Percentiles rank a stretch among this genome's conserved stretches.
Conservation (phyloP, 257 asterid genomes). For the Salvia splendens region DNA sequence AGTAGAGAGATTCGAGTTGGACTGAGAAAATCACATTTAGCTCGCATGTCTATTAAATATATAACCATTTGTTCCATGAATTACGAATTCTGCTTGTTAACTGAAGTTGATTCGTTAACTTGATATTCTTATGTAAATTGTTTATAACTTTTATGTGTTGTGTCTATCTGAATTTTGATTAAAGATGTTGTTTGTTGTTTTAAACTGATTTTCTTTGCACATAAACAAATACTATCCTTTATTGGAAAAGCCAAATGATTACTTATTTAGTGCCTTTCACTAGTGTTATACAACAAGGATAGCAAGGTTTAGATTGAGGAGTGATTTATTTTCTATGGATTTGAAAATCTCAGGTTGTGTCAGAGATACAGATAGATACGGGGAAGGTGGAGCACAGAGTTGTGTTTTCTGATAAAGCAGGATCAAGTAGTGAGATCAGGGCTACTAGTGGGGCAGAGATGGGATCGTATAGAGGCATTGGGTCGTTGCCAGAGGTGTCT, state of each 20-base stretch:
- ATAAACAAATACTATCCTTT: not conserved
- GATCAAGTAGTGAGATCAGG: slow-evolving; percentile 93
- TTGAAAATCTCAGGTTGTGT: slow-evolving; percentile 53
- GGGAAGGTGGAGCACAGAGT: slow-evolving; percentile 95
- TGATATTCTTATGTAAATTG: not conserved
- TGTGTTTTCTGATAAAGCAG: slow-evolving; percentile 83
- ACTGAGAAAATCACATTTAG: not conserved
- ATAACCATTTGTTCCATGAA: not conserved
- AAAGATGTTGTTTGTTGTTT: not conserved
- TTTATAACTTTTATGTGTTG: not conserved
- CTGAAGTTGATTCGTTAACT: not conserved
- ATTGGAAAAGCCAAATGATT: not conserved
- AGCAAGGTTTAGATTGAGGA: slow-evolving; percentile 1
- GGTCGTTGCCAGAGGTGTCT: slow-evolving; percentile 86
- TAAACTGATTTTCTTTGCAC: slow-evolving; percentile 13
- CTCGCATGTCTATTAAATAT: not conserved
- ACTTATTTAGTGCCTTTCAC: not conserved
- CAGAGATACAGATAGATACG: slow-evolving; percentile 93
- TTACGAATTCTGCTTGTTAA: not conserved
- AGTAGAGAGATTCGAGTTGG: slow-evolving; percentile 2
- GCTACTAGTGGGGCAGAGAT: slow-evolving; percentile 87
- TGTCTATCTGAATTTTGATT: not conserved
- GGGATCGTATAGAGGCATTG: slow-evolving; percentile 77
- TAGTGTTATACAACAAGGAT: not conserved
- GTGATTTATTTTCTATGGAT: slow-evolving; percentile 11